These are phyloP conservation scores for Avena atlantica DNA, from an alignment of 176 grass and related monocot species.

Conservation along the genomic window DNA sequence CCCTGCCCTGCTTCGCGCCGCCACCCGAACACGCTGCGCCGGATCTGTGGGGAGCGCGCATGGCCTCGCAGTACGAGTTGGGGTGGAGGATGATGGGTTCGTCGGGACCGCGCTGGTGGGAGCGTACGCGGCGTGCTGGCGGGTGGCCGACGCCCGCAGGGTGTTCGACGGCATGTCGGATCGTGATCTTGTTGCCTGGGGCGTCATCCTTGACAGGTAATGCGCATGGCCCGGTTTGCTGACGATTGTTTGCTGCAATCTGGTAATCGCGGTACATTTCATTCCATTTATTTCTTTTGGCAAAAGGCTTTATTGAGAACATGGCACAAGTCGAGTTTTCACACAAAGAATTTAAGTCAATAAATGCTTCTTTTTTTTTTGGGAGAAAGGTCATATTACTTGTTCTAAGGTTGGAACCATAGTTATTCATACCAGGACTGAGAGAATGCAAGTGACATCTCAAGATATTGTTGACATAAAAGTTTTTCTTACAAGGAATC, in stretches of 20 bases:
- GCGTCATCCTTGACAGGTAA: conserved; percentile 85
- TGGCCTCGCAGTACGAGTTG: conserved; percentile 49
- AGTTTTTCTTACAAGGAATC: background rate
- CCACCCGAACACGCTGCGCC: conserved; percentile 4
- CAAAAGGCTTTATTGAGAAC: background rate
- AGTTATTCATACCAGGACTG: background rate
- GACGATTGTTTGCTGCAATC: background rate
- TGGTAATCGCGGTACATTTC: background rate
- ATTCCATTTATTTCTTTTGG: background rate
- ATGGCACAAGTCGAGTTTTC: background rate
- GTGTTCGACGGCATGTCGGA: conserved; percentile 69
- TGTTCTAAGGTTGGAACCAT: background rate
- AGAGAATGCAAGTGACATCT: background rate
- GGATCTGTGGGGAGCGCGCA: conserved; percentile 38
- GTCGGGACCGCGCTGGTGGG: conserved; percentile 72
- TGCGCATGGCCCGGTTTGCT: background rate
- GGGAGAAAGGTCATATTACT: background rate
- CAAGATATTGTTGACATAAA: background rate
- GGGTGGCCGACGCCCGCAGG: conserved; percentile 45
- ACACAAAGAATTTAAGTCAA: background rate
- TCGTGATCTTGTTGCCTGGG: conserved; percentile 78
- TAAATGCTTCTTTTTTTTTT: background rate
- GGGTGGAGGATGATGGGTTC: conserved; percentile 59
- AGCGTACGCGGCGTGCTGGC: conserved; percentile 37
- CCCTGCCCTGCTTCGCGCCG: conserved; percentile 61